Percentiles rank a stretch among this genome's conserved stretches.
These are phyloP conservation scores for Lunularia cruciata DNA, from an alignment of 225 moss, liverwort and hornwort species.

Conservation along the genomic window DNA sequence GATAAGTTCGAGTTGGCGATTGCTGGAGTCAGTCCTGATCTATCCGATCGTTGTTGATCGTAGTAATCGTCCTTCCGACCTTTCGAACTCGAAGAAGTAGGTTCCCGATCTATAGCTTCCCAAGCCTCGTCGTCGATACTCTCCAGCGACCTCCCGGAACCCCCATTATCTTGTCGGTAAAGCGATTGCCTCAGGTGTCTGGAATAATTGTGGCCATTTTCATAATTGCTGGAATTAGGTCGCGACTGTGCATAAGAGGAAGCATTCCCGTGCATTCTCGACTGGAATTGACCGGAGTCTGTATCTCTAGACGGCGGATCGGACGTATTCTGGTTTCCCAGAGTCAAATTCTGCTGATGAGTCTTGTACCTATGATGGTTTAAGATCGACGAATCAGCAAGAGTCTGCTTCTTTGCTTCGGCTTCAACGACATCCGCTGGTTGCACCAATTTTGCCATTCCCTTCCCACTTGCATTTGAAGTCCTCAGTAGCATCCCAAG, in stretches of 20 bases:
- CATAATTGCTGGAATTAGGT: neutral
- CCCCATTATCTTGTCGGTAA: slow-evolving; percentile 27
- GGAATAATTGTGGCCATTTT: slow-evolving; percentile 16
- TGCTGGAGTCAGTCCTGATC: neutral
- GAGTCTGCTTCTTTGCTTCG: slow-evolving; percentile 10
- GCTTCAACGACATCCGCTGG: slow-evolving; percentile 12
- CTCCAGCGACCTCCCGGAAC: slow-evolving; percentile 35
- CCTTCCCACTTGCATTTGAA: slow-evolving; percentile 24
- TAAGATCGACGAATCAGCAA: slow-evolving; percentile 31
- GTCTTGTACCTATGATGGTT: slow-evolving; percentile 33
- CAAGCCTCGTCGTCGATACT: slow-evolving; percentile 43
- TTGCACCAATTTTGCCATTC: slow-evolving; percentile 4
- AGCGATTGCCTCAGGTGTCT: slow-evolving; percentile 26
- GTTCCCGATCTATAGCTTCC: slow-evolving; percentile 33
- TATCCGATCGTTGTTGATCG: slow-evolving; percentile 14
- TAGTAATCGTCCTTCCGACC: neutral
- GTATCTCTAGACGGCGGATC: slow-evolving; percentile 1
- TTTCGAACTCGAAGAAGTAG: slow-evolving; percentile 8
- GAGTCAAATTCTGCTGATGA: neutral
- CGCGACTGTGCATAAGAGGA: slow-evolving; percentile 6
- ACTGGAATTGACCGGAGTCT: neutral
- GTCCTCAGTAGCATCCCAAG: slow-evolving; percentile 30
- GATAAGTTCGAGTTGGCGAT: slow-evolving; percentile 3
- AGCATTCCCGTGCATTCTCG: slow-evolving; percentile 1
- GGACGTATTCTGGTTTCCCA: neutral